These are phyloP conservation scores for Boletus vinaceobasis DNA, from an alignment of 768 basidiomycete genomes.

Conservation along the genomic window DNA sequence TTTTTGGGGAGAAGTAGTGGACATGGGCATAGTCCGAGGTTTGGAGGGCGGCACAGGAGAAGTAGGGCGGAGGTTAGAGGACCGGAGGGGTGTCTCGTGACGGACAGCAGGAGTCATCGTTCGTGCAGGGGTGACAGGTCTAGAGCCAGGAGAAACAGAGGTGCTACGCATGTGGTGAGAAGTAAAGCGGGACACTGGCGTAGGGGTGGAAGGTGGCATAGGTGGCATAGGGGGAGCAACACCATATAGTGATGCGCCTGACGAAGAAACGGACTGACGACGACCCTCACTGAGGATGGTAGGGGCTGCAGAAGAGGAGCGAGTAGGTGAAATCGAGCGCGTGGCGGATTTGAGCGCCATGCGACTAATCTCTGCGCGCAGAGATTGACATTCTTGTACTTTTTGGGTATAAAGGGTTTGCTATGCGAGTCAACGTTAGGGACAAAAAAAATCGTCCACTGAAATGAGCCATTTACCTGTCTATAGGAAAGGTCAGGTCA, in stretches of 20 bases:
- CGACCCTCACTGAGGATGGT: constrained; percentile 19
- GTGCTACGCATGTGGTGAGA: constrained; percentile 55
- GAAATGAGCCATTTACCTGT: constrained; percentile 48
- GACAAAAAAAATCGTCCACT: constrained; percentile 4
- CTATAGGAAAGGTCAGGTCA: constrained; percentile 35
- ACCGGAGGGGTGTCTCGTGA: constrained; percentile 30
- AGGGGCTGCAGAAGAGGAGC: constrained; percentile 29
- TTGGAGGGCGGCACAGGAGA: constrained; percentile 37
- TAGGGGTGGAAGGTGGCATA: constrained; percentile 41
- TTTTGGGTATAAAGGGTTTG: constrained; percentile 61
- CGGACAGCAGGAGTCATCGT: constrained; percentile 26
- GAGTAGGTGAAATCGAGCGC: constrained; percentile 22
- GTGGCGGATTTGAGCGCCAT: constrained; percentile 35
- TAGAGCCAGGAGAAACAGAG: constrained; percentile 40
- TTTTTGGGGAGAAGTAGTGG: constrained; percentile 51
- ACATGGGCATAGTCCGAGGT: constrained; percentile 47
- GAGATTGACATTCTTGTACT: constrained; percentile 66
- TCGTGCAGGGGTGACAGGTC: constrained; percentile 34
- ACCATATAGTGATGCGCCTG: constrained; percentile 34
- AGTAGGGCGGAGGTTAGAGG: constrained; percentile 27
- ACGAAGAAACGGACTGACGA: constrained; percentile 31
- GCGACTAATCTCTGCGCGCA: constrained; percentile 64
- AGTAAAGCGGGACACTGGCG: constrained; percentile 50
- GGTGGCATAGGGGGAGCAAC: constrained; percentile 33
- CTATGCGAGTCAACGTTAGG: constrained; percentile 35